Conservation (phyloP, 176 grass and related monocot genomes). For the Lolium multiflorum region DNA sequence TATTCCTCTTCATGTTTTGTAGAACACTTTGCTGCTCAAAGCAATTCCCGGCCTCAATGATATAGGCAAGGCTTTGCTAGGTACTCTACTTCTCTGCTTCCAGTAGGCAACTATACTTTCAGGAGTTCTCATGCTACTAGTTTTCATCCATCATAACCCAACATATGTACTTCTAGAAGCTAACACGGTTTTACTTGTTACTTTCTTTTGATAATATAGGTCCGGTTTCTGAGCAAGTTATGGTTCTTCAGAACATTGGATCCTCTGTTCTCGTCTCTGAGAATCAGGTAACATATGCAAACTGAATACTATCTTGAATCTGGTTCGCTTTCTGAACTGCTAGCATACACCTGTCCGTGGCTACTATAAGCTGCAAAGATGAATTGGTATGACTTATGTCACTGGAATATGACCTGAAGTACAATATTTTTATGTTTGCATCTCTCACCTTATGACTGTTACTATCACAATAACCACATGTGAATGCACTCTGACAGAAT, state of each 20-base stretch:
- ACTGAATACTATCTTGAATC: no score
- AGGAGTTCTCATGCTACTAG: neutral
- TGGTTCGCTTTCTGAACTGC: no score
- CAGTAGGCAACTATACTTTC: neutral
- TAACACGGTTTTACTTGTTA: neutral
- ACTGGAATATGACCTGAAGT: no score
- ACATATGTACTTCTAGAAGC: neutral
- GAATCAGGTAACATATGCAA: conserved; percentile 61
- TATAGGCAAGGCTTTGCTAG: conserved; percentile 81
- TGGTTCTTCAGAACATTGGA: conserved; percentile 98
- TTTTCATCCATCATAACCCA: neutral
- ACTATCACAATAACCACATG: neutral
- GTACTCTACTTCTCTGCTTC: conserved; percentile 31
- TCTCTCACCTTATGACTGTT: neutral
- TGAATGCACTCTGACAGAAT: neutral
- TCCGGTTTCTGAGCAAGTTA: conserved; percentile 79
- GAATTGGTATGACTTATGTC: no score
- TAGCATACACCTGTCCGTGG: no score
- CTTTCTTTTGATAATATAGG: conserved; percentile 44
- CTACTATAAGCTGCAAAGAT: no score
- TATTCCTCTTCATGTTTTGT: conserved; percentile 19
- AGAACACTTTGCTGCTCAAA: conserved; percentile 86
- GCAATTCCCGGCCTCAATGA: conserved; percentile 85
- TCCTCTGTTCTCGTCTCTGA: conserved; percentile 85
- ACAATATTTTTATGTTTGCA: no score